Evolutionary conservation across 257 asterid genomes (phyloP).

Genomic region (Solanum pinnatisectum): DNA sequence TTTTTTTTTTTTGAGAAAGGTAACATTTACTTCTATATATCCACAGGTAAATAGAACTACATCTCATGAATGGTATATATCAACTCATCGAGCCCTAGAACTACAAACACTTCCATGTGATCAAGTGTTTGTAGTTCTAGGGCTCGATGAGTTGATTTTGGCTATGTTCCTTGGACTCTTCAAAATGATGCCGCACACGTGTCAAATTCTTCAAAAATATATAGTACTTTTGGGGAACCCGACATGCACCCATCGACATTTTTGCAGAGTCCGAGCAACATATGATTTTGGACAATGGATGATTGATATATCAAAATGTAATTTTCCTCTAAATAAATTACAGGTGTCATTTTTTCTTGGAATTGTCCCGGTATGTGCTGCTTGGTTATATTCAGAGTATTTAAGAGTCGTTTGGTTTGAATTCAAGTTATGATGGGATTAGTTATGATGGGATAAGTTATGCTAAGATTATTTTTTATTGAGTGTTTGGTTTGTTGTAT

Average conservation of each 20-base stretch:
- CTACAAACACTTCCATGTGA: no score
- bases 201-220: neutral
- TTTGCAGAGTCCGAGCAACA: neutral
- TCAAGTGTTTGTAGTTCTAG: neutral
- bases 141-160: neutral
- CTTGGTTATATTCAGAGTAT: slow-evolving; percentile 76
- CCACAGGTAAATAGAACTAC: no score
- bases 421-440: no score
- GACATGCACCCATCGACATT: neutral
- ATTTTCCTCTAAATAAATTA: slow-evolving; percentile 4
- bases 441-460: no score
- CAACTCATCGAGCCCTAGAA: no score
- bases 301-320: neutral
- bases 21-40: no score
- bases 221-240: neutral
- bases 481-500: no score
- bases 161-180: neutral
- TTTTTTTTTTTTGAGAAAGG: no score
- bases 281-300: neutral
- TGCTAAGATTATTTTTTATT: no score
- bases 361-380: slow-evolving; percentile 56
- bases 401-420: slow-evolving; percentile 1
- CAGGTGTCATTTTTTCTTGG: slow-evolving; percentile 83
- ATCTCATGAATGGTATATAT: no score
- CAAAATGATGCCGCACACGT: neutral